Percentiles rank a stretch among this genome's conserved stretches.
These are phyloP conservation scores for Miscanthus lutarioriparius DNA, from an alignment of 176 grass and related monocot species.

Conservation along the genomic window DNA sequence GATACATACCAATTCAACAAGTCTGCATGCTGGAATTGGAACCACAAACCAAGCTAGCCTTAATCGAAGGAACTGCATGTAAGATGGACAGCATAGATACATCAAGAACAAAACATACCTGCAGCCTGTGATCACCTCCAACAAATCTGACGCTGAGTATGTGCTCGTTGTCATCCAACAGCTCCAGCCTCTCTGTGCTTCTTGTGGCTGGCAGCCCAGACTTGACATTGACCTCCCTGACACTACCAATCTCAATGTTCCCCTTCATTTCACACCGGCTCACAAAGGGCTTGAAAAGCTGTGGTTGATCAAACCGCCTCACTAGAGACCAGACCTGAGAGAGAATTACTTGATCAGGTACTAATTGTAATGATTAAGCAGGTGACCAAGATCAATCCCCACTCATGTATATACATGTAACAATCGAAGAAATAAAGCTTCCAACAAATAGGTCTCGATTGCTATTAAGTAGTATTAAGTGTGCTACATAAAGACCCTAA, in stretches of 20 bases:
- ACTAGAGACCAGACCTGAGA: slow-evolving; percentile 95
- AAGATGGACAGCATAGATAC: not conserved
- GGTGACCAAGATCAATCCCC: not conserved
- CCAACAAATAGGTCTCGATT: not conserved
- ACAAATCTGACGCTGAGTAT: slow-evolving; percentile 92
- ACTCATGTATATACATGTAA: not conserved
- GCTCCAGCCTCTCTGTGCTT: slow-evolving; percentile 82
- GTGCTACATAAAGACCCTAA: slow-evolving; percentile 11
- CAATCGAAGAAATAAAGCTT: not conserved
- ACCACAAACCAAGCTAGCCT: slow-evolving; percentile 8
- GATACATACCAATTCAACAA: not conserved
- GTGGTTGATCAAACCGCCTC: slow-evolving; percentile 95
- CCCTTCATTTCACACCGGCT: slow-evolving; percentile 88
- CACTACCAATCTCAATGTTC: slow-evolving; percentile 78
- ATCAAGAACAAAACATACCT: slow-evolving; percentile 52
- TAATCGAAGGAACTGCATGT: not conserved
- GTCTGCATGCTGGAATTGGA: not conserved
- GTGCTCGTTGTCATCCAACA: slow-evolving; percentile 83
- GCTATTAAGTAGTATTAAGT: not conserved
- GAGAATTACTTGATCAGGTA: slow-evolving; percentile 5
- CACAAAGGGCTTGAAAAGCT: slow-evolving; percentile 94
- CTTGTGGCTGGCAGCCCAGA: slow-evolving; percentile 87
- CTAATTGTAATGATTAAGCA: not conserved
- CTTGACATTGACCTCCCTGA: slow-evolving; percentile 94
- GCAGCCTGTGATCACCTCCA: slow-evolving; percentile 83